Evolutionary conservation across 1,139 yeast species (phyloP), one percentile per base, ranked within the genome.

Genomic region (Yamadazyma siamensis): DNA sequence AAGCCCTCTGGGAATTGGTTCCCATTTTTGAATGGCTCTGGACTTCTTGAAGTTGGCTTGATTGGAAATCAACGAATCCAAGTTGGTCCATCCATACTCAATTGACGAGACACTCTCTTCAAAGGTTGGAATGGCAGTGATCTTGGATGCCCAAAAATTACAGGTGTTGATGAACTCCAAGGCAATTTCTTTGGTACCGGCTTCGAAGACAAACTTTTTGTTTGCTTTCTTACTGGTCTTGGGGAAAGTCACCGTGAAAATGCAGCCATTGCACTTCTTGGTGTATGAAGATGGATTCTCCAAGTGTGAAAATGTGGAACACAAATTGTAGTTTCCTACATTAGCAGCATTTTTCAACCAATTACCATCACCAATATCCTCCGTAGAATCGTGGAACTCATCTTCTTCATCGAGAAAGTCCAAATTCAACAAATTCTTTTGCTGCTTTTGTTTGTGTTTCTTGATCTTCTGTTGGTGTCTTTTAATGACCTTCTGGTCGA

Each of bases 91-190:
- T 4, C 96, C 96, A 50, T 79, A 86, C 47, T 87, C 95, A 27
- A 78, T 72, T 26, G 84, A 82, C 2, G 88, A 74, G 9, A 85
- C 75, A 36, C 85, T 61, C 44, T 68, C 74, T 44, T 69, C 75
- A 41, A 60, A 54, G 1, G 75, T 56, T n/a, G 95, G 95, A 18
- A 84, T 80, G 11, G 88, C 82, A 10, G 94, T 81, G 21, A 82
- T 75, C 43, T 91, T 71, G 3, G 94, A 83, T 2, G 95, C 87
- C 96, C 96, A 87, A 54, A 85, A 87, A 56, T 87, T 87, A 57
- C 94, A 80, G 2, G 91, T 74, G 44, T 81, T 75, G 20, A 84
- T 76, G 52, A 77, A 86, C 49, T 79, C 86, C 29, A 68, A 62
- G 1, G 95, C 94, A 39, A 77, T 73, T 43, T 79, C 84, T 26